A percentile compares a stretch with the other conserved stretches of the same genome.
These are phyloP conservation scores for Blastocystis sp. DNA, from an alignment of 352 stramenopile species.

Conservation along the genomic window DNA sequence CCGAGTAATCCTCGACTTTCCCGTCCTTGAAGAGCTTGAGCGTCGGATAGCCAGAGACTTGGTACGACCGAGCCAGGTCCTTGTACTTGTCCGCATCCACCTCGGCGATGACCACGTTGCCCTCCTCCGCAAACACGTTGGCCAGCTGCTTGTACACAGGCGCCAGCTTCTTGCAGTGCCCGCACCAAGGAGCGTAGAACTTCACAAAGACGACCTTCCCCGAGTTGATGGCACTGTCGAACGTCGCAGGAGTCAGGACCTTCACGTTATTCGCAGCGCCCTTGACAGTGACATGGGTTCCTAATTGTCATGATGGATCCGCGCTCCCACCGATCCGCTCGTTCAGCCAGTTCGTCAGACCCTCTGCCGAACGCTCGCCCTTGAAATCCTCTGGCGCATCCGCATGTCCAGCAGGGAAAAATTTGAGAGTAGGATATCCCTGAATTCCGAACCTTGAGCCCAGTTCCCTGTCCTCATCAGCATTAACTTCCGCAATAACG, in stretches of 20 bases:
- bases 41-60: slow-evolving; percentile 11
- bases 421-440: slow-evolving; percentile 39
- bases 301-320: not conserved
- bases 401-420: slow-evolving; percentile 13
- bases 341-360: not conserved
- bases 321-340: not conserved
- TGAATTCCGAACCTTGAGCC: not conserved
- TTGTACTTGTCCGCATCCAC: slow-evolving; percentile 72
- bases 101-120: slow-evolving; percentile 75
- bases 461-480: slow-evolving; percentile 34
- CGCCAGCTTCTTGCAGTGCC: slow-evolving; percentile 71
- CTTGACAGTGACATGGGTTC: slow-evolving; percentile 10
- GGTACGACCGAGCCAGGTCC: not conserved
- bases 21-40: slow-evolving; percentile 51
- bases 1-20: slow-evolving; percentile 7
- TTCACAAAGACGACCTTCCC: slow-evolving; percentile 62
- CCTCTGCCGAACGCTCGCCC: not conserved
- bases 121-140: slow-evolving; percentile 23
- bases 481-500: slow-evolving; percentile 21
- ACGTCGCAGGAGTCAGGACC: not conserved
- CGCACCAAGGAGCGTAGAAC: slow-evolving; percentile 68
- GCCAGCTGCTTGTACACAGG: slow-evolving; percentile 70
- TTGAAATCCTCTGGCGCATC: not conserved
- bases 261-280: not conserved
- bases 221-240: not conserved